These are phyloP conservation scores for Penicillium sp. DNA, from an alignment of 2,329 filamentous ascomycete species.

Conservation along the genomic window DNA sequence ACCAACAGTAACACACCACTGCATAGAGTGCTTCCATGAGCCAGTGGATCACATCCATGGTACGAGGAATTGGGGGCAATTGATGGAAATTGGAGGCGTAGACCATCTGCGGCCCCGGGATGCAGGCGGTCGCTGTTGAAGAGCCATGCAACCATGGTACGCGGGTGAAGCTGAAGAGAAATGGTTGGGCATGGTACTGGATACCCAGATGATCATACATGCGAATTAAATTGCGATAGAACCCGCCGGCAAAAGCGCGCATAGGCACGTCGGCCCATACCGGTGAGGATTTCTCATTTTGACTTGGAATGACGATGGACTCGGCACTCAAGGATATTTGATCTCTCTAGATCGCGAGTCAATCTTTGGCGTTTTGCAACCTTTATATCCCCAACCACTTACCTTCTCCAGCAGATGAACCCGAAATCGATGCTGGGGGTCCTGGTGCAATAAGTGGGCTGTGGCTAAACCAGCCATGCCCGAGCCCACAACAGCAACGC, in stretches of 20 bases:
- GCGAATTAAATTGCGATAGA: slow-evolving; percentile 51
- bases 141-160: slow-evolving; percentile 7
- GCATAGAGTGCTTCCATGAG: slow-evolving; percentile 44
- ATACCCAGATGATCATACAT: slow-evolving; percentile 54
- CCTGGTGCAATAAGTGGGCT: slow-evolving; percentile 42
- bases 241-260: slow-evolving; percentile 49
- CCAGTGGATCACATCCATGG: slow-evolving; percentile 34
- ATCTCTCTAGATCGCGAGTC: no score
- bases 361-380: no score
- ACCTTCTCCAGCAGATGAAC: slow-evolving; percentile 47
- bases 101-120: slow-evolving; percentile 42
- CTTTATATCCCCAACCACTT: no score
- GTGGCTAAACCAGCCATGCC: slow-evolving; percentile 48
- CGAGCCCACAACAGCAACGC: slow-evolving; percentile 45
- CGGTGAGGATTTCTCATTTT: slow-evolving; percentile 10
- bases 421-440: slow-evolving; percentile 37
- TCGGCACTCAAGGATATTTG: slow-evolving; percentile 44
- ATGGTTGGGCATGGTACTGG: slow-evolving; percentile 44
- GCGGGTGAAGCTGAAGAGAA: slow-evolving; percentile 45
- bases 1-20: slow-evolving; percentile 50
- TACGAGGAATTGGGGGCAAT: slow-evolving; percentile 38
- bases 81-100: slow-evolving; percentile 53
- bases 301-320: slow-evolving; percentile 34
- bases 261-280: slow-evolving; percentile 45
- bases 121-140: slow-evolving; percentile 1